Evolutionary conservation across 1,284 basidiomycete genomes (phyloP).

Genomic region (Athelia sp.): DNA sequence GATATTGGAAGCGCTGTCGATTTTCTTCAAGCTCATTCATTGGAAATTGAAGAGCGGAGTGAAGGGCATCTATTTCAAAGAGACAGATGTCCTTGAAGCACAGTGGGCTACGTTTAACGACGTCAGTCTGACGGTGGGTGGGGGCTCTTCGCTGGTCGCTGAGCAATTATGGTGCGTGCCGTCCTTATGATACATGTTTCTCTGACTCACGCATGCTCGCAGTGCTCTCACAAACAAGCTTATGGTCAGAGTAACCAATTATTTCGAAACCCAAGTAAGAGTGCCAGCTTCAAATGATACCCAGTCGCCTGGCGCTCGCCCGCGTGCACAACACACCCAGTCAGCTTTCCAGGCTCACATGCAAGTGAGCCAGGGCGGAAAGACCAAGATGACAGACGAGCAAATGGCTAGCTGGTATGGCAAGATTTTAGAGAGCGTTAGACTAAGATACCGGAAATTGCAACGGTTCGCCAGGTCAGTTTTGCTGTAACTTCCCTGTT

Average conservation of each 20-base stretch:
- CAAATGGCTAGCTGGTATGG: slow-evolving; percentile 88
- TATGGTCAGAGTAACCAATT: slow-evolving; percentile 86
- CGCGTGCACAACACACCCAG: slow-evolving; percentile 4
- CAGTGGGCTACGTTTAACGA: slow-evolving; percentile 97
- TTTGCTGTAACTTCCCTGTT: neutral
- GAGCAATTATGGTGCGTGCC: slow-evolving; percentile 82
- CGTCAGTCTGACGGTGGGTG: slow-evolving; percentile 85
- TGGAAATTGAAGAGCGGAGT: slow-evolving; percentile 94
- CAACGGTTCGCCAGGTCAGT: slow-evolving; percentile 86
- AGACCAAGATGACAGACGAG: slow-evolving; percentile 65
- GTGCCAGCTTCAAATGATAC: slow-evolving; percentile 51
- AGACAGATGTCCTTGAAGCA: slow-evolving; percentile 94
- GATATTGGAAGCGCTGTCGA: slow-evolving; percentile 82
- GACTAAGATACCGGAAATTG: slow-evolving; percentile 89
- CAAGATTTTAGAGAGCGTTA: slow-evolving; percentile 92
- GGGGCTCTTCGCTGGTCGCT: slow-evolving; percentile 89
- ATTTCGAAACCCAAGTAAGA: slow-evolving; percentile 91
- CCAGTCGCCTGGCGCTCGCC: slow-evolving; percentile 13
- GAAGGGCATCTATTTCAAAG: slow-evolving; percentile 93
- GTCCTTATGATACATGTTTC: slow-evolving; percentile 1
- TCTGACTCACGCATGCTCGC: slow-evolving; percentile 5
- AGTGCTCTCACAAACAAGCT: slow-evolving; percentile 87
- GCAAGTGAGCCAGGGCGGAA: slow-evolving; percentile 15
- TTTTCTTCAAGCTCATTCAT: slow-evolving; percentile 93
- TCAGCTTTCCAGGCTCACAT: slow-evolving; percentile 19